A percentile compares a stretch with the other conserved stretches of the same genome.
phyloP scores from a whole-genome alignment of 176 grass and related monocot genomes.

The Oryza rufipogon region DNA sequence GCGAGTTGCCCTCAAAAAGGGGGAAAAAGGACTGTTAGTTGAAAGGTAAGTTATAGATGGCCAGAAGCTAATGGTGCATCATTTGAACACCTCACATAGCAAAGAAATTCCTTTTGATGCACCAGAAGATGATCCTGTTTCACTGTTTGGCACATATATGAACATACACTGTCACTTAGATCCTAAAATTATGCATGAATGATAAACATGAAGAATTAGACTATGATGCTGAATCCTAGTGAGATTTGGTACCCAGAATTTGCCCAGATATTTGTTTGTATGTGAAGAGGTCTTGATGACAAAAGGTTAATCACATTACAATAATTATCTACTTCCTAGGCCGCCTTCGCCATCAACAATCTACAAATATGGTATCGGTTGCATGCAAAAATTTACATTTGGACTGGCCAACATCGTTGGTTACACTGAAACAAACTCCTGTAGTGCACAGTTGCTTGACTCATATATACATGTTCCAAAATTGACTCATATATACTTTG shows the following conservation, averaged over 20 bases:
- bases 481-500: neutral
- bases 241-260: neutral
- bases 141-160: neutral
- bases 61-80: neutral
- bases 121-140: neutral
- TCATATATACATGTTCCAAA: conserved; percentile 12
- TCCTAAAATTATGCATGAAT: neutral
- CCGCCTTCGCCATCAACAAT: neutral
- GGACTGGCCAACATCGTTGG: neutral
- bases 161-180: neutral
- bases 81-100: neutral
- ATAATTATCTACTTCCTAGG: neutral
- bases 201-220: neutral
- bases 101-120: neutral
- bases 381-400: neutral
- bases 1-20: no score
- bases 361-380: neutral
- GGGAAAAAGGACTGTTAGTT: neutral
- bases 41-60: neutral
- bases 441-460: neutral
- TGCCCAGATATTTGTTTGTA: neutral
- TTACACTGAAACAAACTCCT: conserved; percentile 7
- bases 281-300: neutral
- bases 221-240: neutral
- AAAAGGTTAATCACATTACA: conserved; percentile 2